Percentiles rank a stretch among this genome's conserved stretches.
These are phyloP conservation scores for Botrytis medusae DNA, from an alignment of 2,329 filamentous ascomycete genomes.

Conservation along the genomic window DNA sequence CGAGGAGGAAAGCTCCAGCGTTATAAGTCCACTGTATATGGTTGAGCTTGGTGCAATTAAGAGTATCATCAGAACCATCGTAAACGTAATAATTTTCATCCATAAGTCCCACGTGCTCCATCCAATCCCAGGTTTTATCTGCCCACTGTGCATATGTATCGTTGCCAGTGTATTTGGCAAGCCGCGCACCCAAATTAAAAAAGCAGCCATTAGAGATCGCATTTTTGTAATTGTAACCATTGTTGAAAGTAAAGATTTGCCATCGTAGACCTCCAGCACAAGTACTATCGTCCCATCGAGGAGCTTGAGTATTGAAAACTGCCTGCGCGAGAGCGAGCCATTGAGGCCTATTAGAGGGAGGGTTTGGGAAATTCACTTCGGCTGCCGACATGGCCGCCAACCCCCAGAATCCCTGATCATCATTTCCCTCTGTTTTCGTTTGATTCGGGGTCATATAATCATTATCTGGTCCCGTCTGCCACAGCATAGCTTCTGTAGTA, in stretches of 20 bases:
- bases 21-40: conserved; percentile 71
- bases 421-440: conserved; percentile 67
- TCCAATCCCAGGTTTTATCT: conserved; percentile 70
- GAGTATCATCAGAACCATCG: conserved; percentile 58
- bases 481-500: conserved; percentile 66
- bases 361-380: conserved; percentile 63
- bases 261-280: conserved; percentile 78
- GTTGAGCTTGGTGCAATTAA: conserved; percentile 58
- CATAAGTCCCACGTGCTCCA: conserved; percentile 56
- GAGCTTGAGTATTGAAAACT: conserved; percentile 76
- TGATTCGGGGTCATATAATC: conserved; percentile 79
- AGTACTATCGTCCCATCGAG: conserved; percentile 66
- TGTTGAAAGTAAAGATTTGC: conserved; percentile 84
- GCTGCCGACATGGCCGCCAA: conserved; percentile 69
- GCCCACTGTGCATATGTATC: conserved; percentile 77
- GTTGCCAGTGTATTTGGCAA: conserved; percentile 77
- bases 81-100: conserved; percentile 59
- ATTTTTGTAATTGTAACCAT: conserved; percentile 77
- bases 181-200: conserved; percentile 63
- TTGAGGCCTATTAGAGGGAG: conserved; percentile 55
- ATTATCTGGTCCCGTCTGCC: conserved; percentile 68
- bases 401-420: conserved; percentile 75
- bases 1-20: conserved; percentile 63
- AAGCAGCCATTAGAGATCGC: conserved; percentile 63
- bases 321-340: conserved; percentile 75